Evolutionary conservation across 163 green algal species (phyloP).

Genomic region (Prototheca cutis): DNA sequence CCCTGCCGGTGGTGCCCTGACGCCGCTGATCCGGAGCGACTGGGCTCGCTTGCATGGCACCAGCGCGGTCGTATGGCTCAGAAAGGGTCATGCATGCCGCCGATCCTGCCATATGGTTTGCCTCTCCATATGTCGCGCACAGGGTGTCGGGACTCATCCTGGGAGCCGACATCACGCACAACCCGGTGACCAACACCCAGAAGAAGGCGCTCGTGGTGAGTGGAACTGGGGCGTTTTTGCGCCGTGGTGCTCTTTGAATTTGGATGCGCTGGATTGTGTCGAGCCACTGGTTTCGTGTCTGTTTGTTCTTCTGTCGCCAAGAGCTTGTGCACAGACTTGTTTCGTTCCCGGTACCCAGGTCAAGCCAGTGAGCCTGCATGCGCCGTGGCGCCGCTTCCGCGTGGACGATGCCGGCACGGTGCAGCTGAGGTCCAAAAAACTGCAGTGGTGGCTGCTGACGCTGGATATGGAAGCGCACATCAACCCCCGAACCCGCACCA

Average conservation of each 20-base stretch:
- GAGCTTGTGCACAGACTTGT: not conserved
- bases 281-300: not conserved
- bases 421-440: conserved; percentile 20
- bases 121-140: not conserved
- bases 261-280: not conserved
- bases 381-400: conserved; percentile 19
- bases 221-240: not conserved
- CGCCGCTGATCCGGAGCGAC: too few species aligned
- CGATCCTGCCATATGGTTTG: too few species aligned
- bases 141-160: conserved; percentile 2
- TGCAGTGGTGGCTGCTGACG: conserved; percentile 20
- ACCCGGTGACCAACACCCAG: not conserved
- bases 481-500: conserved; percentile 15
- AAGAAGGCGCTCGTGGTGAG: conserved; percentile 9
- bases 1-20: not conserved
- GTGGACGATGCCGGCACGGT: conserved; percentile 17
- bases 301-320: not conserved
- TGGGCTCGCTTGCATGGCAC: too few species aligned
- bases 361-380: conserved; percentile 13
- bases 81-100: too few species aligned
- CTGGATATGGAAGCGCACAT: conserved; percentile 15
- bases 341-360: conserved; percentile 5
- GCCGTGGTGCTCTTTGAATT: not conserved
- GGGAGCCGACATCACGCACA: conserved; percentile 14
- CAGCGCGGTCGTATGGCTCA: too few species aligned